These are phyloP conservation scores for Populus euphratica DNA, from an alignment of 345 rosid species.

Conservation along the genomic window DNA sequence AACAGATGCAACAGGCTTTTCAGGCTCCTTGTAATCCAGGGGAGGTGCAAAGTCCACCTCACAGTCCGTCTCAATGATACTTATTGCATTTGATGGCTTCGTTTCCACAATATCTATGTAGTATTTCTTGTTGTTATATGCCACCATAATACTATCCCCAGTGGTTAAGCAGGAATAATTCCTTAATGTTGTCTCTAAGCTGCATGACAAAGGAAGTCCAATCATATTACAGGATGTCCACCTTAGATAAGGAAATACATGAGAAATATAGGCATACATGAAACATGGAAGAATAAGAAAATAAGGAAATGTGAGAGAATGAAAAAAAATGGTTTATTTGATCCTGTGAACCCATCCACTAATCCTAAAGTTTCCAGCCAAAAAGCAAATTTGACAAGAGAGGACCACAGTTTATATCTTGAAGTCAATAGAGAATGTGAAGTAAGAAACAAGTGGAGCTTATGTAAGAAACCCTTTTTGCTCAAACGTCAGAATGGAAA, in stretches of 20 bases:
- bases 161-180: slow-evolving; percentile 94
- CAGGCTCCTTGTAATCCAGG: slow-evolving; percentile 95
- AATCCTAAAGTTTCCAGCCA: not conserved
- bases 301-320: not conserved
- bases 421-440: not conserved
- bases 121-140: slow-evolving; percentile 93
- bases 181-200: slow-evolving; percentile 94
- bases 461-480: not conserved
- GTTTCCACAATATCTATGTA: slow-evolving; percentile 93
- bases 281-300: not conserved
- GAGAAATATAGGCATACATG: not conserved
- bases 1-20: slow-evolving; percentile 48
- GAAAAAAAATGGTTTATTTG: not conserved
- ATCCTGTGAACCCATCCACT: not conserved
- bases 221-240: not conserved
- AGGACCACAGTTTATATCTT: not conserved
- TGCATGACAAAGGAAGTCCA: slow-evolving; percentile 30
- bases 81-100: slow-evolving; percentile 91
- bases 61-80: slow-evolving; percentile 99
- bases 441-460: not conserved
- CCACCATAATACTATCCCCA: slow-evolving; percentile 99
- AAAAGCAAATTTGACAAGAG: not conserved
- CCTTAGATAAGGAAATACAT: not conserved
- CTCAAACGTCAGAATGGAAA: not conserved
- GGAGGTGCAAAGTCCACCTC: slow-evolving; percentile 99